phyloP scores from a whole-genome alignment of 2,329 filamentous ascomycete species.

The Epichloe glyceriae region DNA sequence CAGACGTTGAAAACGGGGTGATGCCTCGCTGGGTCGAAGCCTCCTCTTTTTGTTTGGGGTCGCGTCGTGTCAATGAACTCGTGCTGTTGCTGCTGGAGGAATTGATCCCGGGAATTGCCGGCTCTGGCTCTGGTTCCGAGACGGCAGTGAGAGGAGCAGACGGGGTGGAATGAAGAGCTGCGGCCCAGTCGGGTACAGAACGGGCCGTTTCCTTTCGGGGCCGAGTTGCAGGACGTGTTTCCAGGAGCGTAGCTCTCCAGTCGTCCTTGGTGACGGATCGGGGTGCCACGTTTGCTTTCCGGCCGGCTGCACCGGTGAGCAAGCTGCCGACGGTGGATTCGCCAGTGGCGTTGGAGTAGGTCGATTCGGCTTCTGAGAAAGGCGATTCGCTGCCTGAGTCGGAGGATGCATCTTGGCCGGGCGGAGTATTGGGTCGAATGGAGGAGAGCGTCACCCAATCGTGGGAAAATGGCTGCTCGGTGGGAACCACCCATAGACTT shows the following conservation, averaged over 20 bases:
- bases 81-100: background rate
- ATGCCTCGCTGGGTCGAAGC: slow-evolving; percentile 1
- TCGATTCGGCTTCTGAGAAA: slow-evolving; percentile 7
- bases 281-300: background rate
- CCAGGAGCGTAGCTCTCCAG: background rate
- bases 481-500: slow-evolving; percentile 4
- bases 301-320: background rate
- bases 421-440: slow-evolving; percentile 4
- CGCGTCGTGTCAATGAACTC: background rate
- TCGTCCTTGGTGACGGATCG: background rate
- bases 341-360: slow-evolving; percentile 6
- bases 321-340: slow-evolving; percentile 6
- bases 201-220: background rate
- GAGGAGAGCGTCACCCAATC: slow-evolving; percentile 8
- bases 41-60: background rate
- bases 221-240: background rate
- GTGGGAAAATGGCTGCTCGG: background rate
- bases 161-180: background rate
- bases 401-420: background rate
- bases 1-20: slow-evolving; percentile 2
- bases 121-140: background rate
- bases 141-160: background rate
- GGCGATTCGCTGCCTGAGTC: slow-evolving; percentile 8
- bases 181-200: background rate
- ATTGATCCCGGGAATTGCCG: too few relatives aligned